Conservation (phyloP, 2,329 filamentous ascomycete species). For the Penicillium sclerotiorum region DNA sequence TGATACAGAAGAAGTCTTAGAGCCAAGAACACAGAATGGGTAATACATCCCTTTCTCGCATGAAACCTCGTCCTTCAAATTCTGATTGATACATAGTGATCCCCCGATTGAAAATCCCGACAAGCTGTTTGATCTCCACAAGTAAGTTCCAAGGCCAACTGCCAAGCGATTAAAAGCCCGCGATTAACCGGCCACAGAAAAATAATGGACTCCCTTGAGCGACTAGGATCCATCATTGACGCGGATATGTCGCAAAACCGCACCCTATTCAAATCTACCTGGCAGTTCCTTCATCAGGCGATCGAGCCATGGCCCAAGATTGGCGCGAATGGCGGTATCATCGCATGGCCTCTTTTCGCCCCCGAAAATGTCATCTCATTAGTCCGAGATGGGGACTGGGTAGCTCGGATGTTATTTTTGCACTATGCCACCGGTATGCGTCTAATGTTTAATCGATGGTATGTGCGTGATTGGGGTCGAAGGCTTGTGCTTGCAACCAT, state of each 20-base stretch:
- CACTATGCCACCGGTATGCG: slow-evolving; percentile 36
- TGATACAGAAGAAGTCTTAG: slow-evolving; percentile 15
- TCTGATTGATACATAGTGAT: not conserved
- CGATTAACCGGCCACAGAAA: slow-evolving; percentile 17
- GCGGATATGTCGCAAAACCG: slow-evolving; percentile 13
- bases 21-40: not conserved
- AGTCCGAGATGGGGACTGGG: slow-evolving; percentile 33
- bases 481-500: slow-evolving; percentile 33
- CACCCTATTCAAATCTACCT: slow-evolving; percentile 26
- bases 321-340: slow-evolving; percentile 31
- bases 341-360: slow-evolving; percentile 36
- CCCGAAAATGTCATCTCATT: slow-evolving; percentile 28
- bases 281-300: slow-evolving; percentile 29
- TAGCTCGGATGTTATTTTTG: slow-evolving; percentile 33
- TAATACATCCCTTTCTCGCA: not conserved
- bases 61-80: not conserved
- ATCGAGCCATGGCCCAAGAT: slow-evolving; percentile 33
- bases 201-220: slow-evolving; percentile 26
- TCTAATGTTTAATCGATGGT: slow-evolving; percentile 37
- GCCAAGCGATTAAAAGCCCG: not conserved
- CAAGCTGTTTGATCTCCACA: slow-evolving; percentile 20
- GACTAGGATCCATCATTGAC: slow-evolving; percentile 23
- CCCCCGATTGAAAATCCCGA: slow-evolving; percentile 1
- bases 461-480: slow-evolving; percentile 35
- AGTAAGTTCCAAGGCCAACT: slow-evolving; percentile 11